A percentile compares a stretch with the other conserved stretches of the same genome.
Evolutionary conservation across 108 stramenopile genomes (phyloP).

Genomic region (Cyclostephanos tholiformis): DNA sequence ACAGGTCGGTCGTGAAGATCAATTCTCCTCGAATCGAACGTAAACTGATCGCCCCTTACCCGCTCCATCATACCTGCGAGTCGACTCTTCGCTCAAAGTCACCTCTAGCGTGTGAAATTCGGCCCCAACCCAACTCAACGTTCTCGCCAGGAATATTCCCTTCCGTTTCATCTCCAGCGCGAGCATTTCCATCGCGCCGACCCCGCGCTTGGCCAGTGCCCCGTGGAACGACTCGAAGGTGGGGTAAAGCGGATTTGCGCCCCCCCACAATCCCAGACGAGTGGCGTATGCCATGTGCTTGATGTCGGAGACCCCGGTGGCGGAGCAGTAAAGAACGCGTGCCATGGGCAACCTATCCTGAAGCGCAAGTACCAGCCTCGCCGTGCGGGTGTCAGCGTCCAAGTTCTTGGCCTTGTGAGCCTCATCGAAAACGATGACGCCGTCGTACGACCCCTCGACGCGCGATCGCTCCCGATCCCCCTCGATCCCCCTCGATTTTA

Average conservation of each 20-base stretch:
- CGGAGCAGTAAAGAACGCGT: constrained; percentile 79
- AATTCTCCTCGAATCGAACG: not conserved
- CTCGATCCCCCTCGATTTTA: not conserved
- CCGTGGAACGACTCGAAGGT: constrained; percentile 58
- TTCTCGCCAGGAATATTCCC: constrained; percentile 75
- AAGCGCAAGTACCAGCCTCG: constrained; percentile 61
- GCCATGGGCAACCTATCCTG: constrained; percentile 78
- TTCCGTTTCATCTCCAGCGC: constrained; percentile 81
- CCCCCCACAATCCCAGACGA: constrained; percentile 80
- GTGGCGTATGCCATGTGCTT: constrained; percentile 79
- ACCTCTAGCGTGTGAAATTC: constrained; percentile 69
- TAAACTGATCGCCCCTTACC: constrained; percentile 7
- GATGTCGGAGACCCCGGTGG: constrained; percentile 82
- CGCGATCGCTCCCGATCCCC: constrained; percentile 8
- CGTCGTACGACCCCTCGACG: constrained; percentile 57
- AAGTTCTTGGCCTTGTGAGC: constrained; percentile 87
- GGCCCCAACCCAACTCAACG: constrained; percentile 79
- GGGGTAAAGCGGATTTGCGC: constrained; percentile 49
- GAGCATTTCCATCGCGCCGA: constrained; percentile 85
- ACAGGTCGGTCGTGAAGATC: not conserved
- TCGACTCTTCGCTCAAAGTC: constrained; percentile 43
- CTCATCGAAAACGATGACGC: constrained; percentile 79
- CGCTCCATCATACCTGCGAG: constrained; percentile 57
- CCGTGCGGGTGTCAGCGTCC: constrained; percentile 62
- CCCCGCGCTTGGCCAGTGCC: constrained; percentile 63